Evolutionary conservation across 495 filamentous ascomycete species (phyloP).

Genomic region (Penicillium turbatum): DNA sequence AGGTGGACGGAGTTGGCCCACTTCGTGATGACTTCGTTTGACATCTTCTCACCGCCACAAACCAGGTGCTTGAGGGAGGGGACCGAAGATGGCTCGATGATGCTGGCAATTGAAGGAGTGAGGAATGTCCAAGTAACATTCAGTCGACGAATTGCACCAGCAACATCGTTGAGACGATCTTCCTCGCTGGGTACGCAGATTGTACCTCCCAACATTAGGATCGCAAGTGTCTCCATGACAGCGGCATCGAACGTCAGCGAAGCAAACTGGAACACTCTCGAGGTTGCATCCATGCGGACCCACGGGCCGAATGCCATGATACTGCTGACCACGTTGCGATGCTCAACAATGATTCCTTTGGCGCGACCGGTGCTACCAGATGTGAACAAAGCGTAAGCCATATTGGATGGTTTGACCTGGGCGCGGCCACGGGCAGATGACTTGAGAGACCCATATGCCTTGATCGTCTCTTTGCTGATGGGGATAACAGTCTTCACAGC

Average conservation of each 20-base stretch:
- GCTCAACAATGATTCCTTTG: constrained; percentile 49
- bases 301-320: constrained; percentile 40
- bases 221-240: constrained; percentile 47
- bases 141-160: constrained; percentile 45
- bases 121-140: constrained; percentile 49
- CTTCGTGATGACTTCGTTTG: constrained; percentile 46
- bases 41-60: constrained; percentile 46
- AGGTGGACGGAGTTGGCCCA: constrained; percentile 50
- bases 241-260: constrained; percentile 53
- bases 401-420: constrained; percentile 26
- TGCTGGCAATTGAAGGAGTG: constrained; percentile 51
- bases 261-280: constrained; percentile 51
- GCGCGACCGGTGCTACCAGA: constrained; percentile 58
- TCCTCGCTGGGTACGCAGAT: constrained; percentile 60
- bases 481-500: constrained; percentile 35
- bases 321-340: constrained; percentile 46
- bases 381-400: constrained; percentile 43
- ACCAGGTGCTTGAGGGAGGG: constrained; percentile 43
- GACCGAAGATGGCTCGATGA: constrained; percentile 44
- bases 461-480: constrained; percentile 37
- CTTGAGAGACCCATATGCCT: constrained; percentile 27
- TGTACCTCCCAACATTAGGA: constrained; percentile 53
- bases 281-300: constrained; percentile 31
- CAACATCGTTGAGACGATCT: constrained; percentile 49
- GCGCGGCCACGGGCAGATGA: neutral